A percentile compares a stretch with the other conserved stretches of the same genome.
Conservation (phyloP, 2,329 filamentous ascomycete genomes). For the Xylaria polymorpha region DNA sequence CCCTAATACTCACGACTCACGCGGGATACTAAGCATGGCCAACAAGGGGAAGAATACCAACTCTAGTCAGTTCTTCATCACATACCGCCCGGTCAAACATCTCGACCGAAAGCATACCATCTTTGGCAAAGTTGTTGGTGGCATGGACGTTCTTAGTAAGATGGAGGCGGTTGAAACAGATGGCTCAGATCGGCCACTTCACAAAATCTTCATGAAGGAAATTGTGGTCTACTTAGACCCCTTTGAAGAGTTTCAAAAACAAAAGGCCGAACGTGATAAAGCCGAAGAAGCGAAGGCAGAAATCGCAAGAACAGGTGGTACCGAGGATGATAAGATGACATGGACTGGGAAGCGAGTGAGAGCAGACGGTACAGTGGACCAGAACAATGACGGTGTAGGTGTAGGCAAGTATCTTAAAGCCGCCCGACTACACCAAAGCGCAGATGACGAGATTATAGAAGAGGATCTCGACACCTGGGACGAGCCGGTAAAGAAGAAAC, state of each 20-base stretch:
- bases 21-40: slow-evolving; percentile 91
- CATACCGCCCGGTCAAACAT: slow-evolving; percentile 85
- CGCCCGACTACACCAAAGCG: slow-evolving; percentile 55
- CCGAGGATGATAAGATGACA: slow-evolving; percentile 88
- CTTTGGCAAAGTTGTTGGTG: slow-evolving; percentile 87
- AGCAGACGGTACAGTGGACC: slow-evolving; percentile 69
- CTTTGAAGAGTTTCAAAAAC: slow-evolving; percentile 90
- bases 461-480: slow-evolving; percentile 72
- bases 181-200: slow-evolving; percentile 77
- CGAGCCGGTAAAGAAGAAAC: slow-evolving; percentile 83
- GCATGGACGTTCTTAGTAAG: slow-evolving; percentile 74
- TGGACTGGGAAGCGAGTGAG: slow-evolving; percentile 96
- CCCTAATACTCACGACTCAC: slow-evolving; percentile 81
- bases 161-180: slow-evolving; percentile 84
- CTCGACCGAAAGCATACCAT: slow-evolving; percentile 97
- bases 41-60: slow-evolving; percentile 99
- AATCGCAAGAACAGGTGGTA: slow-evolving; percentile 72
- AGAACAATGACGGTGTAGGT: slow-evolving; percentile 55
- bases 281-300: slow-evolving; percentile 69
- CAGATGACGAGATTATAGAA: slow-evolving; percentile 70
- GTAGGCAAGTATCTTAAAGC: slow-evolving; percentile 87
- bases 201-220: slow-evolving; percentile 84
- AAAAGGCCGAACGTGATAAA: slow-evolving; percentile 73
- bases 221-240: slow-evolving; percentile 91
- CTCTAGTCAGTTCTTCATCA: slow-evolving; percentile 93